Base-by-base conservation (phyloP, 257 asterid genomes). In the Orobanche coerulescens region DNA sequence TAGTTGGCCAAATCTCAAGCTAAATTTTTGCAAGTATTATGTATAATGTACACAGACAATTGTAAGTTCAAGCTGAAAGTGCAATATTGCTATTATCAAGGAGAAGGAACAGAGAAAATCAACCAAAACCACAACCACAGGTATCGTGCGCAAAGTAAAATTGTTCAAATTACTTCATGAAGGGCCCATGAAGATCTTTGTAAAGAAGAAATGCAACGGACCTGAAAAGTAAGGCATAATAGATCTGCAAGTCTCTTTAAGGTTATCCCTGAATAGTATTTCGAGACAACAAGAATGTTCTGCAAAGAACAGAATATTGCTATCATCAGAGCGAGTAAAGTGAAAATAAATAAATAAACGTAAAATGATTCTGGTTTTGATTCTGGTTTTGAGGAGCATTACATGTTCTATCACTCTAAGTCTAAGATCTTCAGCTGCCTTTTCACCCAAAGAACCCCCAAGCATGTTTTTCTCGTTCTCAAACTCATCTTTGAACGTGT, bases 371-470 rank as follows among this genome's bases (percentile, higher is more conserved):
- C 20, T 51, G 16, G n/a, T n/a, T n/a, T n/a, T n/a, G n/a, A n/a
- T n/a, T n/a, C n/a, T n/a, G n/a, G 9, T 25, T 22, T 37, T 10
- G 7, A 60, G 33, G 69, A 62, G 76, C 50, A 62, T 81, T 86
- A 92, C 98, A 72, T 92, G 98, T 71, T 88, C 96, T 58, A 86
- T 92, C 5, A 92, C 96, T 82, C 98, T 84, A 42, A 84, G 81
- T 69, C 75, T 79, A 66, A 92, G 92, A 68, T 92, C 98, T 51
- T 84, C 94, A 46, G 94, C 94, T 36, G 96, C 95, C 82, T 84
- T 88, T 61, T 88, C 95, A 48, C 92, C 94, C 74, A 92, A 65
- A 50, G 96, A 31, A 28, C 96, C 95, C 65, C 95, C 98, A 64
- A 80, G 82, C 85, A 85, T 82, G 80, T 78, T 84, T 73, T 78